Percentiles rank a stretch among this genome's conserved stretches.
Conservation (phyloP, 1,284 basidiomycete species). For the Heliocybe sulcata region DNA sequence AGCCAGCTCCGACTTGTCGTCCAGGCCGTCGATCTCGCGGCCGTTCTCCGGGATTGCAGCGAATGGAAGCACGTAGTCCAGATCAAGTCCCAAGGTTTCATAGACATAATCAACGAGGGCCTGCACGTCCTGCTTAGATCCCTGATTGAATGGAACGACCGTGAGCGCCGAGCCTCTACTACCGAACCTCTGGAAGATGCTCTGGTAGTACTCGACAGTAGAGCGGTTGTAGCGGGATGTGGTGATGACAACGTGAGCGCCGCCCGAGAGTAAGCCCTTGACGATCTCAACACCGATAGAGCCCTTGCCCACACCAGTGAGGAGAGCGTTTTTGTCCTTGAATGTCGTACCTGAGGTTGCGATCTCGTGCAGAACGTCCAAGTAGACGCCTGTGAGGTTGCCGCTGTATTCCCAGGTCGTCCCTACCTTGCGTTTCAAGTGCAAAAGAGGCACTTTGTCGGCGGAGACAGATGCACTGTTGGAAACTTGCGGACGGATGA, state of each 20-base stretch:
- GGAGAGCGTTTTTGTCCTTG: slow-evolving; percentile 96
- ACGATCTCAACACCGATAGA: slow-evolving; percentile 97
- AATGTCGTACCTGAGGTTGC: slow-evolving; percentile 97
- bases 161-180: slow-evolving; percentile 93
- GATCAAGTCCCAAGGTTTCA: slow-evolving; percentile 87
- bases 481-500: slow-evolving; percentile 84
- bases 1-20: slow-evolving; percentile 96
- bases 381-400: slow-evolving; percentile 93
- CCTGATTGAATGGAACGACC: slow-evolving; percentile 98
- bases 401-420: slow-evolving; percentile 94
- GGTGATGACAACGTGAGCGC: slow-evolving; percentile 94
- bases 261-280: slow-evolving; percentile 93
- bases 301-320: slow-evolving; percentile 96
- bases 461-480: slow-evolving; percentile 75
- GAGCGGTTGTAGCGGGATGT: slow-evolving; percentile 93
- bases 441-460: slow-evolving; percentile 90
- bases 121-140: slow-evolving; percentile 96
- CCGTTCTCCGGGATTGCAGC: slow-evolving; percentile 98
- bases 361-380: slow-evolving; percentile 96
- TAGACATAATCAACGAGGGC: slow-evolving; percentile 98
- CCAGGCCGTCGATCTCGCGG: slow-evolving; percentile 93
- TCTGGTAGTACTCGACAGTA: slow-evolving; percentile 97
- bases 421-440: slow-evolving; percentile 97
- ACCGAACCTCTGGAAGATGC: slow-evolving; percentile 94
- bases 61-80: slow-evolving; percentile 98